Evolutionary conservation across 257 asterid species (phyloP).

Genomic region (Euphrasia confusa): DNA sequence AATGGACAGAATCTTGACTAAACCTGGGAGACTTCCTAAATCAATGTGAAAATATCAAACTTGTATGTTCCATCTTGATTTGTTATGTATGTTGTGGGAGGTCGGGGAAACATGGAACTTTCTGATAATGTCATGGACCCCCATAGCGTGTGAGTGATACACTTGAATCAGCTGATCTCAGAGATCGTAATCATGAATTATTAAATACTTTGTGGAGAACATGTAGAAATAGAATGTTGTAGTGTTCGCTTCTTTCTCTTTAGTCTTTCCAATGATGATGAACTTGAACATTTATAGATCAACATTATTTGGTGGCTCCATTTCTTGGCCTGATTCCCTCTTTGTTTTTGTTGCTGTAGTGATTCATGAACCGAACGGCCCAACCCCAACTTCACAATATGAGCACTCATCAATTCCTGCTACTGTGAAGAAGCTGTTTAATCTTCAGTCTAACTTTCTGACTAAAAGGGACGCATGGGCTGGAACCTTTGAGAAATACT

Average conservation of each 20-base stretch:
- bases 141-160: slow-evolving; percentile 3
- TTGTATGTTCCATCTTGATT: neutral
- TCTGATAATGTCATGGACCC: neutral
- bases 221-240: neutral
- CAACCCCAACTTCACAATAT: slow-evolving; percentile 74
- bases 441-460: slow-evolving; percentile 72
- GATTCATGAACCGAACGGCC: slow-evolving; percentile 84
- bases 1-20: neutral
- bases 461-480: slow-evolving; percentile 99
- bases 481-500: slow-evolving; percentile 80
- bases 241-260: neutral
- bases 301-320: neutral
- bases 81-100: neutral
- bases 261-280: neutral
- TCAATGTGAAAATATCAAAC: slow-evolving; percentile 1
- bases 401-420: slow-evolving; percentile 97
- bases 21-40: neutral
- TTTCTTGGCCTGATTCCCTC: slow-evolving; percentile 8
- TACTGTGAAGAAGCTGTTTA: slow-evolving; percentile 86
- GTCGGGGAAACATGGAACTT: neutral
- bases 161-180: neutral
- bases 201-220: neutral
- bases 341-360: slow-evolving; percentile 44
- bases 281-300: neutral
- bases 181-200: neutral